Base-by-base conservation (phyloP, 345 rosid species). In the Sisymbrium altissimum region DNA sequence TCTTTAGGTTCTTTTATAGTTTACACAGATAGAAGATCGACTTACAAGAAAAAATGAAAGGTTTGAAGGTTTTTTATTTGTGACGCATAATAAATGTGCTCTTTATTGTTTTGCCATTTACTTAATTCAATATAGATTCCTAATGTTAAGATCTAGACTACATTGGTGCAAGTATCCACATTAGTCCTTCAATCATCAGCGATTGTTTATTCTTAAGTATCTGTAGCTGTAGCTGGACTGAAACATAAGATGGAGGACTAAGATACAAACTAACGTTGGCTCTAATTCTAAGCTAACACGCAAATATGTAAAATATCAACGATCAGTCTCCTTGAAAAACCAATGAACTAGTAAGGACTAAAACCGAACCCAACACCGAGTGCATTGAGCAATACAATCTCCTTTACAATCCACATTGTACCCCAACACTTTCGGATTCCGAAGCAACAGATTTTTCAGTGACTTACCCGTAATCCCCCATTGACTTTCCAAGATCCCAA, bases 341-440 rank as follows among this genome's bases (percentile, higher is more conserved):
- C 5, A 35, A 40, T 13, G 12, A 54, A 59, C 36, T 13, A 50
- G 45, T 39, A 21, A 68, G 6, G 52, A 61, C 57, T 87, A 91
- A 78, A 91, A 88, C 66, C 97, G 87, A 66, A 91, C 97, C 98
- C 96, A 94, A 74, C 97, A 94, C 40, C 97, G 80, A 8, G 98
- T 91, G 68, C 98, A 91, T 66, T 87, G 78, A 7, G 98, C 97
- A 68, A 86, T 71, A 65, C 98, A 94, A 77, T 94, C 97, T 70
- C 98, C 98, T 80, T 87, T 94, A 56, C 97, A 94, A 66, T 94
- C 98, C 23, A 94, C 85, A 76, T 88, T 89, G 55, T 86, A 94
- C 25, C 98, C 98, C 72, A 94, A 79, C 2, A 89, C 97, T 78
- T 89, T 94, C 0, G 98, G 98, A 71, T 94, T 94, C 75, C 96